phyloP scores from a whole-genome alignment of 768 basidiomycete species.

The Russula vinacea region DNA sequence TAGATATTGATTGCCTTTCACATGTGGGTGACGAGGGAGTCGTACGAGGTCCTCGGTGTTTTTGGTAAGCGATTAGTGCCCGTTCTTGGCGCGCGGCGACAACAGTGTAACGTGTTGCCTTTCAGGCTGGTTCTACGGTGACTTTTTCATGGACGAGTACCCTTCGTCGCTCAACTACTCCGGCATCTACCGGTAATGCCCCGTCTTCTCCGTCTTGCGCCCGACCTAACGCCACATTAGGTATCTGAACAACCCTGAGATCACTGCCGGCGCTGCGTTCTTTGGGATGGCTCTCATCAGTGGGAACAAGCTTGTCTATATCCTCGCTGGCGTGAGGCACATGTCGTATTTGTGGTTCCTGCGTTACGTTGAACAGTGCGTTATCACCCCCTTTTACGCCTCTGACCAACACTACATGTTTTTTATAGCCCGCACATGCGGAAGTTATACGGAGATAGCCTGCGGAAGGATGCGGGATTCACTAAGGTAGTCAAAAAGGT shows the following conservation, averaged over 20 bases:
- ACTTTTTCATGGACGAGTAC: slow-evolving; percentile 95
- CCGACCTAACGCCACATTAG: slow-evolving; percentile 38
- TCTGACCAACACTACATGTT: not conserved
- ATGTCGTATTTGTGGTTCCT: slow-evolving; percentile 97
- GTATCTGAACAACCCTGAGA: slow-evolving; percentile 92
- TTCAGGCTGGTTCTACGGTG: slow-evolving; percentile 96
- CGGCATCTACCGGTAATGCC: slow-evolving; percentile 82
- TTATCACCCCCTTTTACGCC: slow-evolving; percentile 21
- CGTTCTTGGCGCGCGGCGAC: not conserved
- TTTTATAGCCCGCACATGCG: slow-evolving; percentile 90
- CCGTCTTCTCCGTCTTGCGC: not conserved
- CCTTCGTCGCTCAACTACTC: slow-evolving; percentile 90
- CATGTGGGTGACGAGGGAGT: slow-evolving; percentile 86
- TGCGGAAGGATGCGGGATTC: slow-evolving; percentile 95
- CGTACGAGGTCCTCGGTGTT: slow-evolving; percentile 87
- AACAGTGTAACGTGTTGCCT: slow-evolving; percentile 4
- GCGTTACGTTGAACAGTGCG: slow-evolving; percentile 84
- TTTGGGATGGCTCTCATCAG: slow-evolving; percentile 91
- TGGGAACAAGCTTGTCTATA: slow-evolving; percentile 86
- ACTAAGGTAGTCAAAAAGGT: slow-evolving; percentile 97
- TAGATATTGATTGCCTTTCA: slow-evolving; percentile 85
- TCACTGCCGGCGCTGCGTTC: slow-evolving; percentile 94
- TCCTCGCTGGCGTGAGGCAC: slow-evolving; percentile 79
- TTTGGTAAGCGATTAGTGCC: slow-evolving; percentile 57
- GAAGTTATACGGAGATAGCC: slow-evolving; percentile 87